A percentile compares a stretch with the other conserved stretches of the same genome.
phyloP scores from a whole-genome alignment of 73 alveolate species.

The Diophrys appendiculata region DNA sequence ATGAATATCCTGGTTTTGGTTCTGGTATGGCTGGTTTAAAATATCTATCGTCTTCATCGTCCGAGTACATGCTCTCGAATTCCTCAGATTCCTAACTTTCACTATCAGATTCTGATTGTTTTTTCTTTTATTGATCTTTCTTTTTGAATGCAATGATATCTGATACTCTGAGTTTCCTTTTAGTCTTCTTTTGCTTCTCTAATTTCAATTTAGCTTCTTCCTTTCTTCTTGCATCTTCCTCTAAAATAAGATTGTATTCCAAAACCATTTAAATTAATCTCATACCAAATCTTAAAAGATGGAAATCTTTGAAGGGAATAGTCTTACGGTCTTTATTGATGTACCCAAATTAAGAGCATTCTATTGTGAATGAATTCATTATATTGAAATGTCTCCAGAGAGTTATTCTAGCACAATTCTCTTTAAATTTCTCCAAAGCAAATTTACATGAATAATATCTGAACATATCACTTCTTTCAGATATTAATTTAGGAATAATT shows the following conservation, averaged over 20 bases:
- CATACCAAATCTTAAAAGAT: constrained; percentile 44
- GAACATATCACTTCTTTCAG: constrained; percentile 63
- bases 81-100: neutral
- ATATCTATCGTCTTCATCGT: neutral
- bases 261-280: constrained; percentile 36
- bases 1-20: no score
- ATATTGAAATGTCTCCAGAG: constrained; percentile 59
- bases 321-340: constrained; percentile 9
- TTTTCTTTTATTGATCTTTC: no score
- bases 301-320: constrained; percentile 36
- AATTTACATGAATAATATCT: constrained; percentile 65
- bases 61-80: neutral
- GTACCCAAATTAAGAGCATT: constrained; percentile 43
- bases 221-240: constrained; percentile 20
- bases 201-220: neutral
- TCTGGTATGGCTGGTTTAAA: no score
- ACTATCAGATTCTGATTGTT: neutral
- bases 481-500: constrained; percentile 54
- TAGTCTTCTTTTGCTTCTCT: neutral
- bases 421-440: constrained; percentile 51
- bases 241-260: constrained; percentile 43
- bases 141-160: neutral
- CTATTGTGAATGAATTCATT: constrained; percentile 54
- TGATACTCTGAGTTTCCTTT: neutral
- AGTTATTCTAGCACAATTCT: constrained; percentile 64